Conservation (phyloP, 768 basidiomycete species). For the Amyloporia xantha region DNA sequence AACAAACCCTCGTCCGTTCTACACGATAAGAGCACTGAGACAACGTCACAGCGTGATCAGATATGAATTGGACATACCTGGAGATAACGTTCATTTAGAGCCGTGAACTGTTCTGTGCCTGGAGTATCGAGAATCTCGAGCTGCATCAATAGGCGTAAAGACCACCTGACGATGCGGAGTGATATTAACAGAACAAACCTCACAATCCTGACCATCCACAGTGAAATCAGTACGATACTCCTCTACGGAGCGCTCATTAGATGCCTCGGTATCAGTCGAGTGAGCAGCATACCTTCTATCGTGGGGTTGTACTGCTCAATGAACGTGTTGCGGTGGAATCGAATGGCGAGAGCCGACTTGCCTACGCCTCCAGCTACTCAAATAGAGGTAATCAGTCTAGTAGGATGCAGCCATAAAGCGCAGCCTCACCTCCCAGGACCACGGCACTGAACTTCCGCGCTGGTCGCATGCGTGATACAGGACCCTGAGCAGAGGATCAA, state of each 20-base stretch:
- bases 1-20: conserved; percentile 75
- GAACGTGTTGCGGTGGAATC: conserved; percentile 68
- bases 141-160: conserved; percentile 28
- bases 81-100: conserved; percentile 76
- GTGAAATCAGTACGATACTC: conserved; percentile 59
- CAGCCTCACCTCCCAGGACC: conserved; percentile 65
- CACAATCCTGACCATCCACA: conserved; percentile 65
- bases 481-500: not conserved
- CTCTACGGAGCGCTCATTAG: conserved; percentile 36
- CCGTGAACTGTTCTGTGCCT: conserved; percentile 80
- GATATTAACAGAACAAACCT: conserved; percentile 14
- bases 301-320: conserved; percentile 78
- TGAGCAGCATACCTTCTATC: conserved; percentile 73
- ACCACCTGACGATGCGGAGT: conserved; percentile 2
- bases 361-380: conserved; percentile 77
- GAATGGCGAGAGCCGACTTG: conserved; percentile 80
- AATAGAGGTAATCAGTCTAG: conserved; percentile 1
- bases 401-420: not conserved
- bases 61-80: conserved; percentile 39
- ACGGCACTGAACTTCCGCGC: conserved; percentile 58
- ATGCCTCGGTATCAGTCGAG: no score
- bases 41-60: not conserved
- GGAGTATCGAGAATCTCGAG: conserved; percentile 80
- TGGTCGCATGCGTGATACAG: conserved; percentile 37
- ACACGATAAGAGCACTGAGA: not conserved